These are phyloP conservation scores for Globisporangium okanoganense DNA, from an alignment of 352 stramenopile species.

Conservation along the genomic window DNA sequence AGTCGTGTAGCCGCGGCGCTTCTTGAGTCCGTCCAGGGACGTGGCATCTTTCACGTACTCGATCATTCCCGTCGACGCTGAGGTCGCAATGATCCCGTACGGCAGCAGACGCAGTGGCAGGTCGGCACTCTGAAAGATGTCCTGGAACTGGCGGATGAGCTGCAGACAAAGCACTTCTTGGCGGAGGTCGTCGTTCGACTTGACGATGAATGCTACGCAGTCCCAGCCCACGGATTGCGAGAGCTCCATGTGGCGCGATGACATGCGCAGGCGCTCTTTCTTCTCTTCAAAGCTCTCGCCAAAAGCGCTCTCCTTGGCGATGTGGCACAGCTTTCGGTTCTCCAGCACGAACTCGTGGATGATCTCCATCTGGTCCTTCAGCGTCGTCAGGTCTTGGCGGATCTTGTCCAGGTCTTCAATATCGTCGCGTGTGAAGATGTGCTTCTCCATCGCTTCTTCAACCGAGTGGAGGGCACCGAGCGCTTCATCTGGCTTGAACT, in stretches of 20 bases:
- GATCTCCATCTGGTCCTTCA: constrained; percentile 69
- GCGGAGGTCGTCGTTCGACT: constrained; percentile 97
- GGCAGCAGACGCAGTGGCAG: constrained; percentile 94
- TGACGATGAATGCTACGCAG: constrained; percentile 94
- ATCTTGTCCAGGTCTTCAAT: constrained; percentile 32
- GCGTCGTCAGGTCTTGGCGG: constrained; percentile 39
- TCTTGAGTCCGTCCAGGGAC: constrained; percentile 96
- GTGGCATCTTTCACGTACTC: constrained; percentile 97
- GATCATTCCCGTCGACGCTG: constrained; percentile 94
- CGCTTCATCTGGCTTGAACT: constrained; percentile 56
- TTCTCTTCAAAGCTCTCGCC: constrained; percentile 85
- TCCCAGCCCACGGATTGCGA: constrained; percentile 46
- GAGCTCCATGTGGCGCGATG: constrained; percentile 34
- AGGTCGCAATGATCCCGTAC: constrained; percentile 97
- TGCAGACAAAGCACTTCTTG: constrained; percentile 98
- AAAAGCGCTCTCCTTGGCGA: constrained; percentile 73
- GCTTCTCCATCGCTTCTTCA: constrained; percentile 48
- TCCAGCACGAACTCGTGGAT: constrained; percentile 66
- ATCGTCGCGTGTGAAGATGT: constrained; percentile 37
- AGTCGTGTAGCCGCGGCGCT: constrained; percentile 75
- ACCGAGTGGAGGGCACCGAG: constrained; percentile 56
- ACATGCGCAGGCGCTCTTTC: constrained; percentile 53
- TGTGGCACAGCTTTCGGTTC: constrained; percentile 57
- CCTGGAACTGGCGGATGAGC: constrained; percentile 94
- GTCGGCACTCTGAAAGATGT: constrained; percentile 94